Conservation (phyloP, 2,329 filamentous ascomycete species). For the Cytospora leucostoma region DNA sequence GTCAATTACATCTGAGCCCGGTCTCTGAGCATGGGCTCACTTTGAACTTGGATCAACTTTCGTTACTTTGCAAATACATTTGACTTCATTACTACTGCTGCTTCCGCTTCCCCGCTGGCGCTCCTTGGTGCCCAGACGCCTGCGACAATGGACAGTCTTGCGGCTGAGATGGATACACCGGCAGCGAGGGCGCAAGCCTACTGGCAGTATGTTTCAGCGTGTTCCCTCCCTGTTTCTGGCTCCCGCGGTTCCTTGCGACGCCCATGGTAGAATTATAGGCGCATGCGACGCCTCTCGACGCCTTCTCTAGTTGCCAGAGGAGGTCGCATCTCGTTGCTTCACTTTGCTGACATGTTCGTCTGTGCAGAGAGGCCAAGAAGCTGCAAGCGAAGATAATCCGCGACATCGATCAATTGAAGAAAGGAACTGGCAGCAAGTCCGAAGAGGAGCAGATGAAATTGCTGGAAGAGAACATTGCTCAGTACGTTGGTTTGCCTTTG, state of each 20-base stretch:
- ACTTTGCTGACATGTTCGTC: conserved; percentile 10
- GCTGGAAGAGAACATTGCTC: conserved; percentile 36
- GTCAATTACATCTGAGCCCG: conserved; percentile 36
- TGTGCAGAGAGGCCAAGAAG: conserved; percentile 30
- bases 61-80: conserved; percentile 20
- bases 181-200: conserved; percentile 20
- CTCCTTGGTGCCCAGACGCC: conserved; percentile 15
- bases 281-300: not conserved
- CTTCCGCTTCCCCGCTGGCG: conserved; percentile 19
- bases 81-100: not conserved
- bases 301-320: not conserved
- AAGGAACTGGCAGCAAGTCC: conserved; percentile 32
- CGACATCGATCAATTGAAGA: conserved; percentile 33
- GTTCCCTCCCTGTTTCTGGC: not conserved
- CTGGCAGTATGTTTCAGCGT: conserved; percentile 25
- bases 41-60: conserved; percentile 14
- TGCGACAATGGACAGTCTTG: conserved; percentile 19
- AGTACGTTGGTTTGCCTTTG: conserved; percentile 33
- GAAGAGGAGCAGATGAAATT: conserved; percentile 34
- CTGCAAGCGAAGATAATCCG: conserved; percentile 34
- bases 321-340: not conserved
- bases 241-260: not conserved
- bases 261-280: not conserved
- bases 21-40: conserved; percentile 33
- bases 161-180: conserved; percentile 11